phyloP scores from a whole-genome alignment of 2,329 filamentous ascomycete genomes.

The Hymenoscyphus scutula region DNA sequence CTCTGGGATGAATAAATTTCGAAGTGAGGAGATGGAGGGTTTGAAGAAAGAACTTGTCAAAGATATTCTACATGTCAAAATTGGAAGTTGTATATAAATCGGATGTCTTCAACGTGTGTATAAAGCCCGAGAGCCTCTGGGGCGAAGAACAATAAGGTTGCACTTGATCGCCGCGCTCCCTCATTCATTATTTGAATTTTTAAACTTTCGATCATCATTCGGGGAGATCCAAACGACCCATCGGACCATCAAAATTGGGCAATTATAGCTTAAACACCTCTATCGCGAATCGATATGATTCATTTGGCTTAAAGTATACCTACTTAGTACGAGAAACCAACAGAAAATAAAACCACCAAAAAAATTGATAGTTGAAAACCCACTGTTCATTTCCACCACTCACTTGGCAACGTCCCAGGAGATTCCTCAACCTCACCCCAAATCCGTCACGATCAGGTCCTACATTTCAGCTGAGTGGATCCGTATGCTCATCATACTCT shows the following conservation, averaged over 20 bases:
- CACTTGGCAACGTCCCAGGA: neutral
- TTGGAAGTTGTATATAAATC: neutral
- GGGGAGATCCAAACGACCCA: neutral
- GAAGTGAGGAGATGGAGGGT: neutral
- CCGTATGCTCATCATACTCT: neutral
- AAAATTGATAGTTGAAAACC: neutral
- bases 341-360: neutral
- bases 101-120: neutral
- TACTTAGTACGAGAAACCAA: neutral
- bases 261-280: neutral
- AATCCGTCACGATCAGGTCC: neutral
- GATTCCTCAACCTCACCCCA: neutral
- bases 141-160: neutral
- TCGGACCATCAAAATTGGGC: neutral
- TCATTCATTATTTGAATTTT: neutral
- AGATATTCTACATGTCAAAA: neutral
- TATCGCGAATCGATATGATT: neutral
- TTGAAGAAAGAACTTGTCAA: neutral
- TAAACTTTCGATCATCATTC: neutral
- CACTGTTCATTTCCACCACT: neutral
- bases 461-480: neutral
- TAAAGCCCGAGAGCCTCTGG: neutral
- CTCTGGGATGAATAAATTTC: constrained; percentile 46
- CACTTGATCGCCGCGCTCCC: neutral
- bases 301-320: neutral